These are phyloP conservation scores for Dactylellina drechsleri DNA, from an alignment of 2,329 filamentous ascomycete species.

Conservation along the genomic window DNA sequence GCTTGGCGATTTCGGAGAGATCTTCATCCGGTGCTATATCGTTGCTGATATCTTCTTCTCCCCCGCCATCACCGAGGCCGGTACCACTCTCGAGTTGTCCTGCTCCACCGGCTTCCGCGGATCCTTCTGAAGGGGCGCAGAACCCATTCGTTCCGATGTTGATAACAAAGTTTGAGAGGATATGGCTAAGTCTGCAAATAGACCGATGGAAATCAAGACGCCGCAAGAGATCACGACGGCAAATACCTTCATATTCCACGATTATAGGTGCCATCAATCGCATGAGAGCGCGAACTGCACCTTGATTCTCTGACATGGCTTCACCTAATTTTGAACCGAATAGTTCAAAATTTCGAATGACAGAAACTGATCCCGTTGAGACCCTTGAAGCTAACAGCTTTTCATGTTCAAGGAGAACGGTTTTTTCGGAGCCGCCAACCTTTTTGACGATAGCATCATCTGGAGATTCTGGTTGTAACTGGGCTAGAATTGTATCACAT, in stretches of 20 bases:
- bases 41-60: slow-evolving; percentile 96
- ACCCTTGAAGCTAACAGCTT: slow-evolving; percentile 20
- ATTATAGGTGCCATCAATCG: slow-evolving; percentile 74
- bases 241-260: slow-evolving; percentile 75
- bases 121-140: slow-evolving; percentile 86
- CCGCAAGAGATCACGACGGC: slow-evolving; percentile 69
- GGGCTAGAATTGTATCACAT: slow-evolving; percentile 39
- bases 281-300: slow-evolving; percentile 14
- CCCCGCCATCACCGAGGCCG: slow-evolving; percentile 92
- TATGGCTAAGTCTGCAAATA: slow-evolving; percentile 77
- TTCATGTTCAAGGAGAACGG: slow-evolving; percentile 34
- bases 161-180: slow-evolving; percentile 79
- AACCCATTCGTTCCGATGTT: slow-evolving; percentile 86
- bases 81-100: slow-evolving; percentile 80
- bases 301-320: slow-evolving; percentile 15
- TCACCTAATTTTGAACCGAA: slow-evolving; percentile 14
- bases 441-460: slow-evolving; percentile 23
- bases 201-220: slow-evolving; percentile 75
- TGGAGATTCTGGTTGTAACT: slow-evolving; percentile 25
- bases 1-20: slow-evolving; percentile 86
- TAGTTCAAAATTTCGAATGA: slow-evolving; percentile 18
- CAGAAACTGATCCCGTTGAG: background rate
- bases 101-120: slow-evolving; percentile 71
- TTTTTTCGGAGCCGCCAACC: slow-evolving; percentile 24
- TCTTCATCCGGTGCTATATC: slow-evolving; percentile 95